These are phyloP conservation scores for Diplodia scrobiculata DNA, from an alignment of 2,329 filamentous ascomycete genomes.

Conservation along the genomic window DNA sequence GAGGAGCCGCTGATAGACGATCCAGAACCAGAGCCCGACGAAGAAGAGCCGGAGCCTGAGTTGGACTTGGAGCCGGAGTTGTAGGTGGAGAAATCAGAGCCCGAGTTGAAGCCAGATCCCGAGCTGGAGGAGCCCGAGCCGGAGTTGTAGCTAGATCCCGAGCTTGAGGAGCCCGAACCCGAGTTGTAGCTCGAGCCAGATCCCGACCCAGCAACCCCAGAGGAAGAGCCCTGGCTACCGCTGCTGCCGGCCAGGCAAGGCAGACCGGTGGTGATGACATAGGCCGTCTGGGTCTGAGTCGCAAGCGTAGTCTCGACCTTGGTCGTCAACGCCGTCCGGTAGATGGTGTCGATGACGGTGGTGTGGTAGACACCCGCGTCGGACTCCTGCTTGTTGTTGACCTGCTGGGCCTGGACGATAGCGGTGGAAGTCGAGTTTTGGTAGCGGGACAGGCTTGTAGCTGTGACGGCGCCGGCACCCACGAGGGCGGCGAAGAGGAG, in stretches of 20 bases:
- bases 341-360: slow-evolving; percentile 10
- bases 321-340: slow-evolving; percentile 9
- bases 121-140: background rate
- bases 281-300: background rate
- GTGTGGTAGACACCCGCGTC: slow-evolving; percentile 5
- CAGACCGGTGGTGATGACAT: slow-evolving; percentile 10
- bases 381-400: background rate
- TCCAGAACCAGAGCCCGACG: background rate
- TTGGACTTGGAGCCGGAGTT: background rate
- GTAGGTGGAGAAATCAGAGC: background rate
- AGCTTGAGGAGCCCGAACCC: background rate
- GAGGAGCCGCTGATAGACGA: background rate
- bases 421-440: background rate
- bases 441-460: background rate
- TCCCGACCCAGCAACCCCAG: background rate
- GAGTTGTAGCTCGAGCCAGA: background rate
- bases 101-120: background rate
- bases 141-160: background rate
- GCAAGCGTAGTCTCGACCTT: slow-evolving; percentile 1
- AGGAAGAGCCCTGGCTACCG: background rate
- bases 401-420: background rate
- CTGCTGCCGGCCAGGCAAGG: background rate
- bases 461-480: background rate
- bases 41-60: background rate
- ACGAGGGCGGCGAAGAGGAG: background rate